These are phyloP conservation scores for Antrodiella citrinella DNA, from an alignment of 768 basidiomycete genomes.

Conservation along the genomic window DNA sequence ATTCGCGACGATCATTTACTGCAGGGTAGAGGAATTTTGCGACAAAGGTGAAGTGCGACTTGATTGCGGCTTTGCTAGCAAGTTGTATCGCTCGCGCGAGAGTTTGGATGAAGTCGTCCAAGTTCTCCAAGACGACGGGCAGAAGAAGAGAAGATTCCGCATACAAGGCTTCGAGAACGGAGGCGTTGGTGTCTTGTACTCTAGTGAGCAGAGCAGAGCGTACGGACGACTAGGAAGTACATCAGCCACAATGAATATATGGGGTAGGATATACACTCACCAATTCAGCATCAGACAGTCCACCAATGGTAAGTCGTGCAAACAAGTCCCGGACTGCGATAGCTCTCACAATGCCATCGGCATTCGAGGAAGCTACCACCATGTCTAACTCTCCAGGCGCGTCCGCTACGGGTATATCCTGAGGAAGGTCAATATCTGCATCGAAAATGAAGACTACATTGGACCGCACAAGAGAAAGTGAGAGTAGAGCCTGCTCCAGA, in stretches of 20 bases:
- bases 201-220: slow-evolving; percentile 61
- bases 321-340: slow-evolving; percentile 54
- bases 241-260: slow-evolving; percentile 7
- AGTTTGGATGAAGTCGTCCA: slow-evolving; percentile 35
- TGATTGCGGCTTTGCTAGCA: slow-evolving; percentile 44
- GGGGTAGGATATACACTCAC: slow-evolving; percentile 24
- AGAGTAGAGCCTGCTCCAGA: slow-evolving; percentile 48
- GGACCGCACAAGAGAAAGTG: slow-evolving; percentile 50
- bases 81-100: slow-evolving; percentile 30
- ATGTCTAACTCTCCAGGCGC: slow-evolving; percentile 22
- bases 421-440: no score
- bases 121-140: slow-evolving; percentile 34
- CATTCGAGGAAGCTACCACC: slow-evolving; percentile 48
- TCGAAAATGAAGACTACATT: no score
- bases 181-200: slow-evolving; percentile 51
- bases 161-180: slow-evolving; percentile 67
- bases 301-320: slow-evolving; percentile 24
- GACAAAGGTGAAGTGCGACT: slow-evolving; percentile 52
- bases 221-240: slow-evolving; percentile 38
- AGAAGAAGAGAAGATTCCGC: slow-evolving; percentile 37
- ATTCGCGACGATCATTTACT: slow-evolving; percentile 4
- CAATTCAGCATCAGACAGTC: slow-evolving; percentile 31
- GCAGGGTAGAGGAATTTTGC: slow-evolving; percentile 34
- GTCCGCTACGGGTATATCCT: slow-evolving; percentile 8
- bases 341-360: slow-evolving; percentile 52